A percentile compares a stretch with the other conserved stretches of the same genome.
Evolutionary conservation across 2,329 filamentous ascomycete genomes (phyloP).

Genomic region (Alternaria gansuensis): DNA sequence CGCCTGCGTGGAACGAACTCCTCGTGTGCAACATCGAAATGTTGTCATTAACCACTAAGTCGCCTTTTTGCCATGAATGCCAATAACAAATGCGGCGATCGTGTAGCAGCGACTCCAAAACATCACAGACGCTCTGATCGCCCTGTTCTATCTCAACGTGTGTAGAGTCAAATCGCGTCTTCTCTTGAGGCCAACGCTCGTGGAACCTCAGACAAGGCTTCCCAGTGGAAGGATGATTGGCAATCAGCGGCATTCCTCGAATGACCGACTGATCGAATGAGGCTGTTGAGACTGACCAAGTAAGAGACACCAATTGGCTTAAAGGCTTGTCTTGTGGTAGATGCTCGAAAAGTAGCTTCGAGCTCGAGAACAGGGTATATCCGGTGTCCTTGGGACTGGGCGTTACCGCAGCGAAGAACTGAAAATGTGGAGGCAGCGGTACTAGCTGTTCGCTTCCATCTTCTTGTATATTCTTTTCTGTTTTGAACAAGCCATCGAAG

Average conservation of each 20-base stretch:
- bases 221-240: slow-evolving; percentile 58
- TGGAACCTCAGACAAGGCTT: slow-evolving; percentile 64
- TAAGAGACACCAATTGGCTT: slow-evolving; percentile 52
- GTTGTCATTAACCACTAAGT: slow-evolving; percentile 65
- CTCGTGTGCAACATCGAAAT: slow-evolving; percentile 61
- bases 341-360: slow-evolving; percentile 60
- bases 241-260: too few relatives aligned
- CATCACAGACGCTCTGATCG: slow-evolving; percentile 49
- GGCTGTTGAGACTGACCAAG: too few relatives aligned
- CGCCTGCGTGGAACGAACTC: slow-evolving; percentile 57
- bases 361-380: slow-evolving; percentile 64
- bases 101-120: slow-evolving; percentile 58
- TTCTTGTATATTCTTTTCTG: slow-evolving; percentile 50
- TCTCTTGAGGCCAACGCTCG: slow-evolving; percentile 63
- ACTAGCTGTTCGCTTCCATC: slow-evolving; percentile 26
- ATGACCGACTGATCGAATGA: too few relatives aligned
- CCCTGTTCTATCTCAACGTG: slow-evolving; percentile 56
- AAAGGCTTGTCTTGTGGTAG: slow-evolving; percentile 53
- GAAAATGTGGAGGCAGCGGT: slow-evolving; percentile 54
- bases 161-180: slow-evolving; percentile 62
- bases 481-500: slow-evolving; percentile 67
- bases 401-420: slow-evolving; percentile 61
- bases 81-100: slow-evolving; percentile 62
- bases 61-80: slow-evolving; percentile 64
- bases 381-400: slow-evolving; percentile 62